A percentile compares a stretch with the other conserved stretches of the same genome.
Conservation (phyloP, 2,329 filamentous ascomycete species). For the Trichoderma harzianum region DNA sequence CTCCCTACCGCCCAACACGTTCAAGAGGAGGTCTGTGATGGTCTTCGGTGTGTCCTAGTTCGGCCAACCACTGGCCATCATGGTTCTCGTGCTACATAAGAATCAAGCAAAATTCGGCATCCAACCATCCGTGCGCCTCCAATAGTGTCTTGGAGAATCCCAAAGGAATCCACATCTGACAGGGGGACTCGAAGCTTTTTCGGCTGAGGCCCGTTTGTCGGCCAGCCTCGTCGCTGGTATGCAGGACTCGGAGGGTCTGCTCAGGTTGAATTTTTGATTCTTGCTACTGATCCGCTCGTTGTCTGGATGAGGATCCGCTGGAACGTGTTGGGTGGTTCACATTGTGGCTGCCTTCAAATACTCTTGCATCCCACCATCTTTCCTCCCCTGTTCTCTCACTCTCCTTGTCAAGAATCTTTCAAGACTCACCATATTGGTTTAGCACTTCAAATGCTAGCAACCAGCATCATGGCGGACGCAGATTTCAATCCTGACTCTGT, state of each 20-base stretch:
- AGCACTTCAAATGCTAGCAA: neutral
- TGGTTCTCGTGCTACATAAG: neutral
- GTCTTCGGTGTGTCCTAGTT: neutral
- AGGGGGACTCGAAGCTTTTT: neutral
- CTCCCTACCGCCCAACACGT: neutral
- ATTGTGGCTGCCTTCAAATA: constrained; percentile 1
- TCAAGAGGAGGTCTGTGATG: neutral
- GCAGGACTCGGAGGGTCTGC: neutral
- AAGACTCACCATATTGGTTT: too few relatives aligned
- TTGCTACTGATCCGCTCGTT: neutral
- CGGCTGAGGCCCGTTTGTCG: neutral
- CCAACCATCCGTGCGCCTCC: neutral
- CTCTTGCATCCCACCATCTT: neutral
- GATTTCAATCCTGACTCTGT: constrained; percentile 13
- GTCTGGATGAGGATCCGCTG: neutral
- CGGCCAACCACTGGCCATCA: constrained; percentile 1
- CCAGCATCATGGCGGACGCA: neutral
- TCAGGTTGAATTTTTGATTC: neutral
- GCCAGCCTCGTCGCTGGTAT: neutral
- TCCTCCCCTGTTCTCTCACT: neutral
- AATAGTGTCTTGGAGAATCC: neutral
- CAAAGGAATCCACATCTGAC: neutral
- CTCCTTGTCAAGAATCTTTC: neutral
- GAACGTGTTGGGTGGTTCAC: neutral
- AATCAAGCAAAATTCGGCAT: neutral